Base-by-base conservation (phyloP, 78 protist genomes). In the Corallochytrium limacisporum region DNA sequence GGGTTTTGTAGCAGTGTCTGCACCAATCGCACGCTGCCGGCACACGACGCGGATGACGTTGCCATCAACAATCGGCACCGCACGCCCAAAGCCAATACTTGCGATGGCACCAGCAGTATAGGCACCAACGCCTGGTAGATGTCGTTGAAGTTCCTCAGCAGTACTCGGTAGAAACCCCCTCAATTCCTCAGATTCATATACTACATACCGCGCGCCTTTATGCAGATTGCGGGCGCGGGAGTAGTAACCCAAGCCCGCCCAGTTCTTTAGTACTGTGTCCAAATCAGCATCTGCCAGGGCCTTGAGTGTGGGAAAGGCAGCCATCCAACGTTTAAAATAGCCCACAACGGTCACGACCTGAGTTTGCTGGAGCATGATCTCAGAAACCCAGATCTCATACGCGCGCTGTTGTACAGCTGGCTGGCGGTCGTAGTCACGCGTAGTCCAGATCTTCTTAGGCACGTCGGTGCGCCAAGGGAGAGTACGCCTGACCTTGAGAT, bases 211-310 rank as follows among this genome's bases (percentile, higher is more conserved):
- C 7, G 88, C 83, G 7, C 83, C 88, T 31, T 79, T 55, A 46
- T 67, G 90, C 42, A 89, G 38, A 4, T 72, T 32, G 3, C 48
- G 31, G 1, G 91, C 90, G 13, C 94, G 69, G 13, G 87, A 9
- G 54, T 89, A 89, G 62, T 81, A 89, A 0, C 94, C 94, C 0
- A 89, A 49, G 0, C 94, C 94, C 1, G 81, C 48, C 94, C 94
- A 89, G 22, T 7, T n/a, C n/a, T n/a, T 43, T 13, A 15, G 13
- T 43, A 18, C 15, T 18, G 48, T 43, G 46, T 36, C 65, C 20
- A 60, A 28, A 68, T 69, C 62, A 5, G 88, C 86, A 0, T 28
- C 18, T 0, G 90, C 86, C 42, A 84, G 63, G 1, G 53, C 75
- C 15, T 32, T 33, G 4, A 78, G 43, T 2, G 89, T 88, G 0